Percentiles rank a stretch among this genome's conserved stretches.
These are phyloP conservation scores for Pulveroboletus frians DNA, from an alignment of 768 basidiomycete species.

Conservation along the genomic window DNA sequence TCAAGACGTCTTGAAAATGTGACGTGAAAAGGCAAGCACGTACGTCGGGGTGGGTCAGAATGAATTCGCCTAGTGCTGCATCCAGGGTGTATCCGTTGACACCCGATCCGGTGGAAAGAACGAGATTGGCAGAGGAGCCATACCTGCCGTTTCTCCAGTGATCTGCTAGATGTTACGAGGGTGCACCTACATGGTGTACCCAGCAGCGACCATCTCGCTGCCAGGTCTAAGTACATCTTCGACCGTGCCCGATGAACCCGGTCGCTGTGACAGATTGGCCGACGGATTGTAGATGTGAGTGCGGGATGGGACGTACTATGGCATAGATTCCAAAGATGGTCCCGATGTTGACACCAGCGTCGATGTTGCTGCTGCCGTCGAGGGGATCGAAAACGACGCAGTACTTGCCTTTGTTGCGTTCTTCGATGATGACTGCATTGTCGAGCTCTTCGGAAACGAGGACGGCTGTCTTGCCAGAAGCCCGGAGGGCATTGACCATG, in stretches of 20 bases:
- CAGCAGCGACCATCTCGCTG: slow-evolving; percentile 94
- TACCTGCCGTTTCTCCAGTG: slow-evolving; percentile 43
- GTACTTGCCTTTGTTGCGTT: slow-evolving; percentile 76
- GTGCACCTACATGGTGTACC: slow-evolving; percentile 85
- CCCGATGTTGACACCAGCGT: slow-evolving; percentile 96
- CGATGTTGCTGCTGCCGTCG: slow-evolving; percentile 95
- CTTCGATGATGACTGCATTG: slow-evolving; percentile 86
- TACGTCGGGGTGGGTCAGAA: slow-evolving; percentile 95
- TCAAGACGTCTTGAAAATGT: slow-evolving; percentile 1
- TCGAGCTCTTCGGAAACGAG: slow-evolving; percentile 96
- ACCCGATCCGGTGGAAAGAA: slow-evolving; percentile 89
- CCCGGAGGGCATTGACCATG: slow-evolving; percentile 95
- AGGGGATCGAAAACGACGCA: slow-evolving; percentile 99
- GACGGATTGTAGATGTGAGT: neutral
- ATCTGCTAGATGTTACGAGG: neutral
- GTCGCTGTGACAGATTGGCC: slow-evolving; percentile 40
- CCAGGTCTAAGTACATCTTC: slow-evolving; percentile 91
- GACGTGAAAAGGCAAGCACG: slow-evolving; percentile 20
- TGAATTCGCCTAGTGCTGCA: slow-evolving; percentile 93
- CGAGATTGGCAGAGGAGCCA: slow-evolving; percentile 95
- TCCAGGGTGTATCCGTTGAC: slow-evolving; percentile 99
- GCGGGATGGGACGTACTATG: slow-evolving; percentile 52
- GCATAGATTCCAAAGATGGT: slow-evolving; percentile 98
- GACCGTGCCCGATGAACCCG: slow-evolving; percentile 73
- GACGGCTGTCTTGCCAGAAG: slow-evolving; percentile 95